Percentiles rank a stretch among this genome's conserved stretches.
phyloP scores from a whole-genome alignment of 352 stramenopile genomes.

The Globisporangium barbulae region DNA sequence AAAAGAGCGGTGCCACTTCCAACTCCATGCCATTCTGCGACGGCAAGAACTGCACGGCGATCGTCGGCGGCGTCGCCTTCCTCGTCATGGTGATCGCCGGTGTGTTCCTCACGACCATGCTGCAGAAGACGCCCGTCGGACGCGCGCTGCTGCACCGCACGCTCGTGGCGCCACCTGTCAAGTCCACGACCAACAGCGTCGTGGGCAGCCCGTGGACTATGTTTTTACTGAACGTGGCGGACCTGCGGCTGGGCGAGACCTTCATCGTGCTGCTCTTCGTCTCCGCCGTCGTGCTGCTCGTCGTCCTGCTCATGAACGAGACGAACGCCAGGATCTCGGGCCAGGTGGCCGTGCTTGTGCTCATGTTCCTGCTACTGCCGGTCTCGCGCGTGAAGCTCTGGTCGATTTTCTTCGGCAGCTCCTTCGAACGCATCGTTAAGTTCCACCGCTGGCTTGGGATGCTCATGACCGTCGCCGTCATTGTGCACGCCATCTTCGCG shows the following conservation, averaged over 20 bases:
- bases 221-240: slow-evolving; percentile 22
- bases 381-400: slow-evolving; percentile 47
- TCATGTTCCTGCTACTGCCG: slow-evolving; percentile 80
- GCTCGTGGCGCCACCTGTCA: slow-evolving; percentile 10
- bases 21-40: neutral
- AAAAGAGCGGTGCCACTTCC: neutral
- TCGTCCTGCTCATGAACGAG: slow-evolving; percentile 35
- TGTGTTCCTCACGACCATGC: neutral
- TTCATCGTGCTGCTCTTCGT: too few species aligned
- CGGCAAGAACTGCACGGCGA: slow-evolving; percentile 43
- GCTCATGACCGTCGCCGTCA: slow-evolving; percentile 41
- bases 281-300: slow-evolving; percentile 28
- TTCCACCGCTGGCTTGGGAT: slow-evolving; percentile 46
- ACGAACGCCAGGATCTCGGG: slow-evolving; percentile 42
- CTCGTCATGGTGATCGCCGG: slow-evolving; percentile 42
- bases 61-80: slow-evolving; percentile 57
- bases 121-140: neutral
- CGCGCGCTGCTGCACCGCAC: slow-evolving; percentile 6
- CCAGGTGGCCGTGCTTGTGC: slow-evolving; percentile 52
- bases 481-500: slow-evolving; percentile 59
- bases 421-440: too few species aligned
- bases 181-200: slow-evolving; percentile 43
- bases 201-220: slow-evolving; percentile 39
- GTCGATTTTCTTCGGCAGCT: too few species aligned
- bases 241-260: too few species aligned